Base-by-base conservation (phyloP, 2,329 filamentous ascomycete genomes). In the Paraconiothyrium sp. region DNA sequence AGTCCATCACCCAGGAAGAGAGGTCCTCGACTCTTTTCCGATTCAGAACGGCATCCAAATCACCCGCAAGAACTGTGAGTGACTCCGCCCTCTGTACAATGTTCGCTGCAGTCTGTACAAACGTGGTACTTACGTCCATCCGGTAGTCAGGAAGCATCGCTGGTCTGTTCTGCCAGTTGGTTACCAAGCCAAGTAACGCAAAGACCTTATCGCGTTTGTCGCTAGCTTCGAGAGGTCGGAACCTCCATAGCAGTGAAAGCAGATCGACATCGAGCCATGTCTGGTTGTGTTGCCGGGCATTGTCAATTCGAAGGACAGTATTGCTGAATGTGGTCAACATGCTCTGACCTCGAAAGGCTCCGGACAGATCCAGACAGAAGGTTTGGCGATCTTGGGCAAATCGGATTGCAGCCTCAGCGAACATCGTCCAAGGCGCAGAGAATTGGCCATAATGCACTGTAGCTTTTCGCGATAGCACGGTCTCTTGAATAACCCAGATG, bases 401-500 rank as follows among this genome's bases (percentile, higher is more conserved):
- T 9, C 60, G 57, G 2, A 49, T 35, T n/a, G 68, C 68, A 4
- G 68, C 68, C 4, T 48, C 57, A 14, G 67, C 64, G 30, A 71
- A 65, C 67, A 71, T 68, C 43, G 62, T 58, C 68, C 64, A 71
- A 2, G 67, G 68, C 1, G 68, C 67, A 22, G 68, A 68, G 14
- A 69, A 60, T 47, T 60, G 62, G 35, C 67, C 66, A 43, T 59
- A 68, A 11, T 64, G 62, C 32, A 70, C 60, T 0, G 61, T 69
- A 6, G 67, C 68, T 54, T 67, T 66, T 1, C 46, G 59, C 0
- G 68, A 58, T 32, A 71, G 63, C 10, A 71, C 67, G 11, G 69
- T 71, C 35, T 71, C 69, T 54, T 70, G 69, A 16, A 71, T 56
- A 11, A 71, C 63, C 69, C 69, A 71, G n/a, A 67, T 65, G 24